These are phyloP conservation scores for Candida sphagnicola DNA, from an alignment of 805 yeast species.

Conservation along the genomic window DNA sequence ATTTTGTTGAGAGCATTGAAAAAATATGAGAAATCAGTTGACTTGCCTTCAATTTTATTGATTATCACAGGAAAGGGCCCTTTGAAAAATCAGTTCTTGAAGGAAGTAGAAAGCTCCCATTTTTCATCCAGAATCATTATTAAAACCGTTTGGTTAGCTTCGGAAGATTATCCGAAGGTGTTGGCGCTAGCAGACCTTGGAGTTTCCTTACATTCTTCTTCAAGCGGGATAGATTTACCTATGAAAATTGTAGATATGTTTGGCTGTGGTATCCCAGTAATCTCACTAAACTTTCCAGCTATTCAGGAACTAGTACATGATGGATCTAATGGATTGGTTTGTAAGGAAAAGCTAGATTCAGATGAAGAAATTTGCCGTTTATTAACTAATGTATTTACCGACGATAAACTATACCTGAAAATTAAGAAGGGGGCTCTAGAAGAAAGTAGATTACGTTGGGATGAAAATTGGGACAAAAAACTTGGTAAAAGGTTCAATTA, in stretches of 20 bases:
- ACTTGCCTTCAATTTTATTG: conserved; percentile 50
- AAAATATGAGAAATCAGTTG: conserved; percentile 43
- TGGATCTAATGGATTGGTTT: conserved; percentile 61
- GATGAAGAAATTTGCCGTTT: conserved; percentile 22
- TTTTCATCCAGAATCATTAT: conserved; percentile 50
- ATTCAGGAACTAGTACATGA: conserved; percentile 71
- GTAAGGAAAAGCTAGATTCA: conserved; percentile 19
- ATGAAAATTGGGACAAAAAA: conserved; percentile 59
- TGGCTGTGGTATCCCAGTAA: conserved; percentile 93
- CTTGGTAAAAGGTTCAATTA: conserved; percentile 32
- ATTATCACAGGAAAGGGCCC: conserved; percentile 99
- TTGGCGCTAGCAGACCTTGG: conserved; percentile 81
- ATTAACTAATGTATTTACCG: conserved; percentile 22
- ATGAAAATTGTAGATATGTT: conserved; percentile 96
- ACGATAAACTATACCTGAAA: conserved; percentile 26
- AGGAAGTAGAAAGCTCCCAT: conserved; percentile 39
- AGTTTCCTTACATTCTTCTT: conserved; percentile 83
- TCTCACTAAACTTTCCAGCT: conserved; percentile 73
- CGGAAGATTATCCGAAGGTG: conserved; percentile 75
- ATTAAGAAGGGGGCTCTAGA: conserved; percentile 65
- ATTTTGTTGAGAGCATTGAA: conserved; percentile 66
- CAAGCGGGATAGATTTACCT: conserved; percentile 92
- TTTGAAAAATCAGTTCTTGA: conserved; percentile 49
- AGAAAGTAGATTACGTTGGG: conserved; percentile 76
- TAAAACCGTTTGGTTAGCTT: conserved; percentile 69